phyloP scores from a whole-genome alignment of 2,329 filamentous ascomycete species.

The Hymenoscyphus occultus region DNA sequence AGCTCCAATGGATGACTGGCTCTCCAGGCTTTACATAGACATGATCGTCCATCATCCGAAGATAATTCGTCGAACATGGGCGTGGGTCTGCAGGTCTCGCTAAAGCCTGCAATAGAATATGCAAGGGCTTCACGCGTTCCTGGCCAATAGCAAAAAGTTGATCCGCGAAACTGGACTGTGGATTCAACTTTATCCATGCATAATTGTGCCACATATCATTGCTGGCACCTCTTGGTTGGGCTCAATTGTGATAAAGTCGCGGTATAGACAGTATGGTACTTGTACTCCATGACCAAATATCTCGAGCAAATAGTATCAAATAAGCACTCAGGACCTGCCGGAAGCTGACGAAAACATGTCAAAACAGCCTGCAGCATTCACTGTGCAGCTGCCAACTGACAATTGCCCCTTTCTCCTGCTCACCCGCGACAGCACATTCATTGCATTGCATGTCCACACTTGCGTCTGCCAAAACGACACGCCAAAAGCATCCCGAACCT shows the following conservation, averaged over 20 bases:
- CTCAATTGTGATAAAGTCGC: background rate
- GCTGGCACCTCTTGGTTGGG: constrained; percentile 8
- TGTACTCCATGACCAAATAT: background rate
- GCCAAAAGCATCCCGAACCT: constrained; percentile 1
- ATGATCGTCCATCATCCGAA: constrained; percentile 1
- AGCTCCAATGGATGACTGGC: background rate
- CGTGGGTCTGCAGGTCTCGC: background rate
- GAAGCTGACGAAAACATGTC: constrained; percentile 2
- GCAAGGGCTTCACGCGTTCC: constrained; percentile 1
- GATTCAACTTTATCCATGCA: background rate
- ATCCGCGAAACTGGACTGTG: background rate
- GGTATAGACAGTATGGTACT: background rate
- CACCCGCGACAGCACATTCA: background rate
- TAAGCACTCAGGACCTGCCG: constrained; percentile 3
- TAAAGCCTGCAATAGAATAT: background rate
- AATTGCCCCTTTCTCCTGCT: constrained; percentile 1
- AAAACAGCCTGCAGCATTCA: constrained; percentile 1
- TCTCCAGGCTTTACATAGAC: background rate
- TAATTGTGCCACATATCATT: background rate
- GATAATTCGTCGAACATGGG: constrained; percentile 2
- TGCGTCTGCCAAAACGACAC: background rate
- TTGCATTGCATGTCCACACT: constrained; percentile 4
- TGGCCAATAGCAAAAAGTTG: background rate
- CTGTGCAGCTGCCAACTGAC: background rate
- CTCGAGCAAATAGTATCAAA: background rate